These are phyloP conservation scores for Puccinia polysora DNA, from an alignment of 1,284 basidiomycete genomes.

Conservation along the genomic window DNA sequence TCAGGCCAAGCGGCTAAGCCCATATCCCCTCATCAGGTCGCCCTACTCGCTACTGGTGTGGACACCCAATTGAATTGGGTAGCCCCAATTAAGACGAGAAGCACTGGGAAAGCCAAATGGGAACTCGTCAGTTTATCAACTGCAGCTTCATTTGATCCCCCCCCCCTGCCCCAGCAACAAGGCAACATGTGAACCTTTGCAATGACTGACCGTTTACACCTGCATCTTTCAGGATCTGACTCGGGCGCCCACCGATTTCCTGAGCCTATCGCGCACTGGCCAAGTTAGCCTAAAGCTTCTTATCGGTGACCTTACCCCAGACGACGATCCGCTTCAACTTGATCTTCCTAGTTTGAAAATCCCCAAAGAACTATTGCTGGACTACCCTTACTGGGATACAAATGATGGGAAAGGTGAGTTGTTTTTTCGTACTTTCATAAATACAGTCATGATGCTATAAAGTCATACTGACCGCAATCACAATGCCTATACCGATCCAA, in stretches of 20 bases:
- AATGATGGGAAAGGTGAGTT: conserved; percentile 39
- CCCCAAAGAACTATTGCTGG: conserved; percentile 13
- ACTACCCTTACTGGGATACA: conserved; percentile 43
- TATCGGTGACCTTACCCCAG: conserved; percentile 24
- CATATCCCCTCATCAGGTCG: conserved; percentile 37
- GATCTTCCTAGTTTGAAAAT: conserved; percentile 23
- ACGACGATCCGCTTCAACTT: conserved; percentile 11
- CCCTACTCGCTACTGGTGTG: conserved; percentile 35
- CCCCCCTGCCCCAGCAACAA: no score
- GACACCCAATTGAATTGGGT: conserved; percentile 39
- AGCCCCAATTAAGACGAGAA: conserved; percentile 27
- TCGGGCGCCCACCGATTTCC: conserved; percentile 40
- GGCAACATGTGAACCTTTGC: no score
- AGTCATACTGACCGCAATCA: no score
- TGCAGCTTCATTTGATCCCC: no score
- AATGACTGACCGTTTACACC: background rate
- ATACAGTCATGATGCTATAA: no score
- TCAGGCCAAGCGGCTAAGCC: background rate
- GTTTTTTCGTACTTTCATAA: no score
- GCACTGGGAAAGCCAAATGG: conserved; percentile 41
- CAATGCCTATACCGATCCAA: no score
- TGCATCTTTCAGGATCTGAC: conserved; percentile 22
- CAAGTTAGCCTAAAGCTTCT: conserved; percentile 22
- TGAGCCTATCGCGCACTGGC: background rate
- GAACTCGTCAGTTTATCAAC: conserved; percentile 42